These are phyloP conservation scores for Guillardia theta DNA, from an alignment of 78 protist genomes.

Conservation along the genomic window DNA sequence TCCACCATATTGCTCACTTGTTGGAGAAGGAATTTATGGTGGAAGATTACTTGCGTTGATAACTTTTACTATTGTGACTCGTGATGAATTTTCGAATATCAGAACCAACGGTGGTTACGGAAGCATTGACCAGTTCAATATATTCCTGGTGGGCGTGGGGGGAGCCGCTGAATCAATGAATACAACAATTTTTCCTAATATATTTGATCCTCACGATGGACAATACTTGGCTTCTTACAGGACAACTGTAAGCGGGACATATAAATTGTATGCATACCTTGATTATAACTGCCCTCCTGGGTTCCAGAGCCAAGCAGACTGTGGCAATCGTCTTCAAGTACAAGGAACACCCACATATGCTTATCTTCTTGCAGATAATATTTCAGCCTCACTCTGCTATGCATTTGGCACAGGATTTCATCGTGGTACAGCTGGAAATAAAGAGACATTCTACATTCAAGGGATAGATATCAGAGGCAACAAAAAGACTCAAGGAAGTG, in stretches of 20 bases:
- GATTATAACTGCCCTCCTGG: background rate
- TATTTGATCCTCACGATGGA: background rate
- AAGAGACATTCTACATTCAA: background rate
- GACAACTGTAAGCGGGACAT: conserved; percentile 7
- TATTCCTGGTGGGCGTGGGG: background rate
- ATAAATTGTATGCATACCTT: background rate
- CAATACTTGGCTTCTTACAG: background rate
- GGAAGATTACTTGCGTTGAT: background rate
- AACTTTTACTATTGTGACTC: background rate
- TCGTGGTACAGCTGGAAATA: background rate
- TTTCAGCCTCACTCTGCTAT: background rate
- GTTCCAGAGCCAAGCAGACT: background rate
- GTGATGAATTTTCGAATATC: background rate
- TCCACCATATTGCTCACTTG: background rate
- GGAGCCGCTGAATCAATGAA: too few species aligned
- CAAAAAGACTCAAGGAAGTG: background rate
- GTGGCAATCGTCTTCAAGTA: background rate
- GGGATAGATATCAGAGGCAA: conserved; percentile 5
- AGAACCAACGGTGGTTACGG: background rate
- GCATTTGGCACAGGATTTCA: background rate
- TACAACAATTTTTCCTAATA: background rate
- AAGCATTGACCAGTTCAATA: background rate
- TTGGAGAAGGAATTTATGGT: background rate
- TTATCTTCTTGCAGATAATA: background rate
- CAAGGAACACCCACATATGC: background rate